These are phyloP conservation scores for Myxozyma melibiosi DNA, from an alignment of 805 yeast genomes.

Conservation along the genomic window DNA sequence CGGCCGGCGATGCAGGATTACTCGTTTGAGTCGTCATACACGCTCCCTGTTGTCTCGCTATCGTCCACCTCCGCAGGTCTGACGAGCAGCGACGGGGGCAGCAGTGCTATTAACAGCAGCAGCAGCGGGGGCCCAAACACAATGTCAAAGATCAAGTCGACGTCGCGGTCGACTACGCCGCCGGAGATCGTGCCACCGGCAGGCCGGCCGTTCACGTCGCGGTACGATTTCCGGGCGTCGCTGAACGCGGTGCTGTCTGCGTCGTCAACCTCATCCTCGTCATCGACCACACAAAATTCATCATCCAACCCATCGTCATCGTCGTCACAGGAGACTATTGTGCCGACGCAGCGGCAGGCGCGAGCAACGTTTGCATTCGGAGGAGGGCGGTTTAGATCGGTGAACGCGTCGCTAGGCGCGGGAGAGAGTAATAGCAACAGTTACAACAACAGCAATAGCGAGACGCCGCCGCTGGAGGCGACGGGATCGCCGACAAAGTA, in stretches of 20 bases:
- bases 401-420: constrained; percentile 11
- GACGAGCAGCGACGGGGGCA: too few relatives aligned
- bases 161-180: constrained; percentile 25
- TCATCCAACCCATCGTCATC: background rate
- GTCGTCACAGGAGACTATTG: constrained; percentile 4
- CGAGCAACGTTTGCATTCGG: constrained; percentile 6
- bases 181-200: constrained; percentile 23
- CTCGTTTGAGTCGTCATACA: constrained; percentile 27
- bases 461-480: too few relatives aligned
- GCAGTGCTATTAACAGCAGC: too few relatives aligned
- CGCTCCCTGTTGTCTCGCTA: too few relatives aligned
- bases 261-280: constrained; percentile 17
- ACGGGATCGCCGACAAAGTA: constrained; percentile 13
- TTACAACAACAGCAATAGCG: too few relatives aligned
- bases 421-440: too few relatives aligned
- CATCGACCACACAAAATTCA: constrained; percentile 2
- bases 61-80: too few relatives aligned
- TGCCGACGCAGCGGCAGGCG: background rate
- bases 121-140: too few relatives aligned
- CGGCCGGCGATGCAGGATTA: constrained; percentile 20
- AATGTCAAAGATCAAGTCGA: background rate
- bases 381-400: constrained; percentile 2
- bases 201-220: constrained; percentile 33
- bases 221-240: constrained; percentile 42
- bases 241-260: constrained; percentile 25